Evolutionary conservation across 2,329 filamentous ascomycete genomes (phyloP).

Genomic region (Pseudocercospora fuligena): DNA sequence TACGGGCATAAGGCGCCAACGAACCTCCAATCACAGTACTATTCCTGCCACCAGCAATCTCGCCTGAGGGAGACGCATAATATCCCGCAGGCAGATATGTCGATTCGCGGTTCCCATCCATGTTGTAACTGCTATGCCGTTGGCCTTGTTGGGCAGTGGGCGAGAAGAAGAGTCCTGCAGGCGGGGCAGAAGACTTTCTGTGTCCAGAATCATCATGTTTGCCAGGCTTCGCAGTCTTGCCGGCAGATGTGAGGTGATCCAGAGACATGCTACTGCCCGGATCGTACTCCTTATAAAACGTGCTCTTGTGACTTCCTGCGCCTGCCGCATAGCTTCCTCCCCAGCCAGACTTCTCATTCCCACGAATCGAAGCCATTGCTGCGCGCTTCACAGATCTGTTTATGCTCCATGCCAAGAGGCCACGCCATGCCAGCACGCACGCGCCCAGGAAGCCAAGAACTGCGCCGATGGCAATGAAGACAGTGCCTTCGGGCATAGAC

Average conservation of each 20-base stretch:
- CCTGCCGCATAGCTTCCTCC: slow-evolving; percentile 34
- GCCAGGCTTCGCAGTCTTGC: slow-evolving; percentile 43
- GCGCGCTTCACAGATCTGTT: slow-evolving; percentile 89
- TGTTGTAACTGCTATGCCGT: slow-evolving; percentile 40
- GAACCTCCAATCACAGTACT: slow-evolving; percentile 50
- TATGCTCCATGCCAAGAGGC: slow-evolving; percentile 84
- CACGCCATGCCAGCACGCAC: slow-evolving; percentile 85
- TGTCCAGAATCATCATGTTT: slow-evolving; percentile 34
- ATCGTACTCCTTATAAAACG: slow-evolving; percentile 49
- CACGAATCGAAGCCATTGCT: slow-evolving; percentile 70
- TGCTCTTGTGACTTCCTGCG: slow-evolving; percentile 27
- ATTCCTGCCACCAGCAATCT: slow-evolving; percentile 45
- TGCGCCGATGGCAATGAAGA: slow-evolving; percentile 93
- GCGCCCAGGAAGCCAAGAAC: slow-evolving; percentile 82
- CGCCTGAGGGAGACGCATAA: slow-evolving; percentile 72
- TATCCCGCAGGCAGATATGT: slow-evolving; percentile 89
- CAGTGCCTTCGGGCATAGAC: slow-evolving; percentile 83
- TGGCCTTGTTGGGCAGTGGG: slow-evolving; percentile 73
- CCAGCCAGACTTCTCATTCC: slow-evolving; percentile 41
- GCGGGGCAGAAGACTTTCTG: slow-evolving; percentile 56
- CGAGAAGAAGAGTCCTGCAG: slow-evolving; percentile 87
- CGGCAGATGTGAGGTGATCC: slow-evolving; percentile 53
- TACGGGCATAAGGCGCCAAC: slow-evolving; percentile 37
- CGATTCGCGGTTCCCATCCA: slow-evolving; percentile 66
- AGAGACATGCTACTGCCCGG: slow-evolving; percentile 61